Conservation (phyloP, 2,329 filamentous ascomycete species). For the Monosporascus ibericus region DNA sequence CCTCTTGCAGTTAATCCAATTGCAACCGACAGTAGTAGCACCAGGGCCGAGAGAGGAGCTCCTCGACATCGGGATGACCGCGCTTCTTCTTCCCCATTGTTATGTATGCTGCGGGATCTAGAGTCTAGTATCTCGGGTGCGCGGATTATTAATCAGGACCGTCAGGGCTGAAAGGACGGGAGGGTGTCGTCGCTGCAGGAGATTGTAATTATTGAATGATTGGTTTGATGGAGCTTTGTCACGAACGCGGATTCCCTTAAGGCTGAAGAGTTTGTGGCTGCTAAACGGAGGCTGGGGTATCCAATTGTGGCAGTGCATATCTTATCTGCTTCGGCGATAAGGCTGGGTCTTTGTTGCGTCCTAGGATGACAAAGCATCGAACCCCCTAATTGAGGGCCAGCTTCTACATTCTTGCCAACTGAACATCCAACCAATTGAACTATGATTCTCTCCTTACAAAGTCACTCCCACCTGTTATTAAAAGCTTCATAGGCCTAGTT, state of each 20-base stretch:
- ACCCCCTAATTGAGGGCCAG: too few species aligned
- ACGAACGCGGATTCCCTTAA: conserved; percentile 1
- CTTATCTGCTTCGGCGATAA: background rate
- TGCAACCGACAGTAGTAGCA: conserved; percentile 81
- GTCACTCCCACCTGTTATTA: too few species aligned
- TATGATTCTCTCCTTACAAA: too few species aligned
- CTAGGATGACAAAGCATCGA: too few species aligned
- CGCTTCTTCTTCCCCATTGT: conserved; percentile 88
- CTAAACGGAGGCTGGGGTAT: too few species aligned
- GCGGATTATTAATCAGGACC: background rate
- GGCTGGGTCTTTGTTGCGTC: too few species aligned
- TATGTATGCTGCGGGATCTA: conserved; percentile 7
- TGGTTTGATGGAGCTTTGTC: background rate
- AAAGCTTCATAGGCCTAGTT: too few species aligned
- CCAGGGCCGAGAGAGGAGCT: conserved; percentile 82
- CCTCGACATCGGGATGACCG: conserved; percentile 77
- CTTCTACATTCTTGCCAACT: too few species aligned
- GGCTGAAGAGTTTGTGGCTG: background rate
- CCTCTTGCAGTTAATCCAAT: background rate
- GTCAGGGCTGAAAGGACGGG: background rate
- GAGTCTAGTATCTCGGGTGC: background rate
- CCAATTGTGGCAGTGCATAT: background rate
- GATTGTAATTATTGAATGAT: background rate
- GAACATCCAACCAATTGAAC: too few species aligned
- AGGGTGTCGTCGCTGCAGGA: background rate